Evolutionary conservation across 2,329 filamentous ascomycete species (phyloP), one percentile per base, ranked within the genome.

Genomic region (Volutella citrinella): DNA sequence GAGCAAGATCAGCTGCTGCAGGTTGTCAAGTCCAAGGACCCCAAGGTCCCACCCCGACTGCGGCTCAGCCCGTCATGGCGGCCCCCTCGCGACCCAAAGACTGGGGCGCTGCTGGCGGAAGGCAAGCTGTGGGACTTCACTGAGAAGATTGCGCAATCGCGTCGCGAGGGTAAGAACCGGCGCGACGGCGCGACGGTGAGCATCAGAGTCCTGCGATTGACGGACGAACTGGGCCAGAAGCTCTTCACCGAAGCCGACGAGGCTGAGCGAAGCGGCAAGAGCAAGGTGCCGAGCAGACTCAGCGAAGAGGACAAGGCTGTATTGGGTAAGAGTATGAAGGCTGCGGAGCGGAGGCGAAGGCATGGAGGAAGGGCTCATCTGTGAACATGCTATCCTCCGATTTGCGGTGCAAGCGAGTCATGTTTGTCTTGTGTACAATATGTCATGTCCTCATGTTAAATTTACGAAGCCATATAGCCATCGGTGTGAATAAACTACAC

Each of bases 91-190:
- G 80, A 90, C 51, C 60, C 65, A 0, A 43, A 59, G 9, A 84
- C 75, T 0, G 81, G 78, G 11, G 66, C 60, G 4, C 70, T 96
- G 1, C 55, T 80, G 4, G 75, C 87, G 0, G 71, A 82, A 12
- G 93, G 91, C 1, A 79, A 80, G 40, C 67, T 98, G 7, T 98
- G 93, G 93, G 80, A 88, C 36, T 95, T 97, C 53, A 91, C 85
- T 5, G 89, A 95, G 59, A 77, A 82, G 55, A 95, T 98, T 44
- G 87, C 88, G 7, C 74, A 79, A 30, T 86, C 80, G 27, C 73
- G 93, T 19, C 74, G 91, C 26, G 93, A 97, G 66, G 93, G 93
- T 8, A 98, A 97, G 77, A 96, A 97, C 58, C 72, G 93, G 15
- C 76, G 91, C n/a, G 93, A 98, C 59, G 90, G 90, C 10, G 86